Conservation (phyloP, 257 asterid genomes). For the Gentiana dahurica region DNA sequence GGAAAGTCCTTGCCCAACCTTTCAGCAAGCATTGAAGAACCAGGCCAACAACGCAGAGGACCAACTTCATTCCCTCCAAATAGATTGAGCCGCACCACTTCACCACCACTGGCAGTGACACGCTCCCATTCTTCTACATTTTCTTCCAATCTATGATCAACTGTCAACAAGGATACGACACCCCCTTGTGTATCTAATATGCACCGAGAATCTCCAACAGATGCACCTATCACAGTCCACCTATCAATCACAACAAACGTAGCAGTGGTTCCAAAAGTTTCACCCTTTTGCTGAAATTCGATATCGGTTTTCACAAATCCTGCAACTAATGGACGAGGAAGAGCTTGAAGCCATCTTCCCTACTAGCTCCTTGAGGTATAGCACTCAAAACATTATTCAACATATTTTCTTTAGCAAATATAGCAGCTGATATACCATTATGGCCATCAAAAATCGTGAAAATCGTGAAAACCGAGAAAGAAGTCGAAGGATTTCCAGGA, state of each 20-base stretch:
- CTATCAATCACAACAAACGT: no score
- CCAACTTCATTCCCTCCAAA: no score
- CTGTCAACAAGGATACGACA: constrained; percentile 62
- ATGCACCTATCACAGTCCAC: no score
- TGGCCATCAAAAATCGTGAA: constrained; percentile 99
- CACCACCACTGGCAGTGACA: no score
- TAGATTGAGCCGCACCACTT: no score
- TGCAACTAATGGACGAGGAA: constrained; percentile 91
- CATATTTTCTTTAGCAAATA: constrained; percentile 79
- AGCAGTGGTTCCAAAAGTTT: no score
- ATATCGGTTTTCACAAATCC: constrained; percentile 97
- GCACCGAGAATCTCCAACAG: constrained; percentile 92
- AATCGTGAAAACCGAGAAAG: constrained; percentile 68
- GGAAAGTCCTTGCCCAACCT: no score
- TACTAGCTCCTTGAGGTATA: constrained; percentile 54
- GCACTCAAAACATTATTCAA: constrained; percentile 84
- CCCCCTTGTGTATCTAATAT: constrained; percentile 86
- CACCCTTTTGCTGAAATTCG: constrained; percentile 85
- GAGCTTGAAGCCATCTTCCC: constrained; percentile 98
- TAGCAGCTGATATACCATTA: constrained; percentile 97
- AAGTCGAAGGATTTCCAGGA: constrained; percentile 42
- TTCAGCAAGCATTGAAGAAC: no score
- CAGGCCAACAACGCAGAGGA: no score
- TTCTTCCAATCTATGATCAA: constrained; percentile 3
- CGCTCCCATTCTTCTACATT: no score